Evolutionary conservation across 78 protist genomes (phyloP), one percentile per base, ranked within the genome.

Genomic region (Dictyostelium brefeldianum): DNA sequence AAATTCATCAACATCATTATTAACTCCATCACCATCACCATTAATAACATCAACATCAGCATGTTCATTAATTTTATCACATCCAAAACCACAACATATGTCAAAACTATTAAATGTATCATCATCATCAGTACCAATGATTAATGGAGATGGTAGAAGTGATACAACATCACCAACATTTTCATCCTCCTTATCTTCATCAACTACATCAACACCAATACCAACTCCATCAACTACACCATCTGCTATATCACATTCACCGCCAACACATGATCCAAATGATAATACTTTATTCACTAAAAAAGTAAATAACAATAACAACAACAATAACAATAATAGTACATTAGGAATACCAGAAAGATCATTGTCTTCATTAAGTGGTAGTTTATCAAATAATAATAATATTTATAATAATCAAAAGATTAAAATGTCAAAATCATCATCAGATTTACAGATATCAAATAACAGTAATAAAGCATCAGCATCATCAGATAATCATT

Each of bases 401-500:
- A 11, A 53, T 53, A 11, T n/a, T 6, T 27, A 5, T 0, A 22
- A 62, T 3, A 22, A 25, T 70, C 78, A 70, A 70, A 70, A 70
- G 36, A 41, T 70, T 41, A 20, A 29, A 18, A 41, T 70, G 51
- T 70, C 78, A 43, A 70, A 70, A 25, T 70, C 78, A 17, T 70
- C 78, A 41, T 70, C 78, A 41, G 78, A 70, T 17, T 20, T 70
- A 4, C 36, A 65, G 14, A 9, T 65, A 29, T 9, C 74, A 25
- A n/a, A n/a, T 22, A 29, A 25, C 14, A n/a, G 10, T 9, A 25
- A 29, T 41, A 36, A 31, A n/a, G 50, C 31, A 41, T 1, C 77
- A 14, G 5, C 5, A n/a, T 14, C 67, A 14, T 36, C 43, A 36
- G 43, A 36, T 36, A 27, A 65, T 27, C 50, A 70, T 70, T 70